Evolutionary conservation across 805 yeast species (phyloP).

Genomic region (Danielia oregonensis): DNA sequence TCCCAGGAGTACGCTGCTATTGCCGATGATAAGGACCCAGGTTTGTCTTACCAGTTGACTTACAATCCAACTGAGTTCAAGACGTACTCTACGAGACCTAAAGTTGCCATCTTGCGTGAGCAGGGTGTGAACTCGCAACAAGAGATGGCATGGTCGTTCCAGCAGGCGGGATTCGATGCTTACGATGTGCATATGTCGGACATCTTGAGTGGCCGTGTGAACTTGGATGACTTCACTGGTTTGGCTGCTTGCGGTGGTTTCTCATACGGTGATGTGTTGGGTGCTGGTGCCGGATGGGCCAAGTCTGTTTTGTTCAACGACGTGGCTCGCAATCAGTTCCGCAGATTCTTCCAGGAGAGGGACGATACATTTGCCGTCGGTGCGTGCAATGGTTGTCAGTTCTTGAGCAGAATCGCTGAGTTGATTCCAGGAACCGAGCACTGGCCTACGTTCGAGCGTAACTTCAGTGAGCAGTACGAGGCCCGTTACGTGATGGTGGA

Average conservation of each 20-base stretch:
- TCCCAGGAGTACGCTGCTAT: constrained; percentile 78
- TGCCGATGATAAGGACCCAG: constrained; percentile 82
- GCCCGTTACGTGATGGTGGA: constrained; percentile 92
- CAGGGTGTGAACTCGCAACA: constrained; percentile 98
- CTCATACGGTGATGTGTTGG: constrained; percentile 97
- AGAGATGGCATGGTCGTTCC: constrained; percentile 98
- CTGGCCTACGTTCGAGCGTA: constrained; percentile 96
- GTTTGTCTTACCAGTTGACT: constrained; percentile 76
- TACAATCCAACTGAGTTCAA: constrained; percentile 55
- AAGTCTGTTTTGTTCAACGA: constrained; percentile 87
- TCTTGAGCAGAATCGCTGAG: constrained; percentile 78
- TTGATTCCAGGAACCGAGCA: constrained; percentile 89
- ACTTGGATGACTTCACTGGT: constrained; percentile 80
- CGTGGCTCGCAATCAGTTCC: constrained; percentile 70
- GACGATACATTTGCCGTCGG: constrained; percentile 94
- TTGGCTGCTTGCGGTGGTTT: constrained; percentile 99
- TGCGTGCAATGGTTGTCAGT: constrained; percentile 98
- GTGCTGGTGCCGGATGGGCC: constrained; percentile 99
- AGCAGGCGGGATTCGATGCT: constrained; percentile 91
- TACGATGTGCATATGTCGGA: constrained; percentile 97
- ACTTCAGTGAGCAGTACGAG: constrained; percentile 90
- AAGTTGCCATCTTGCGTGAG: constrained; percentile 94
- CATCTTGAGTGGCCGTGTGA: constrained; percentile 66
- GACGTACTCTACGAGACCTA: constrained; percentile 51
- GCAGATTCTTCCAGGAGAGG: constrained; percentile 78